phyloP scores from a whole-genome alignment of 371 early-diverging fungal species.

The Smittium mucronatum region DNA sequence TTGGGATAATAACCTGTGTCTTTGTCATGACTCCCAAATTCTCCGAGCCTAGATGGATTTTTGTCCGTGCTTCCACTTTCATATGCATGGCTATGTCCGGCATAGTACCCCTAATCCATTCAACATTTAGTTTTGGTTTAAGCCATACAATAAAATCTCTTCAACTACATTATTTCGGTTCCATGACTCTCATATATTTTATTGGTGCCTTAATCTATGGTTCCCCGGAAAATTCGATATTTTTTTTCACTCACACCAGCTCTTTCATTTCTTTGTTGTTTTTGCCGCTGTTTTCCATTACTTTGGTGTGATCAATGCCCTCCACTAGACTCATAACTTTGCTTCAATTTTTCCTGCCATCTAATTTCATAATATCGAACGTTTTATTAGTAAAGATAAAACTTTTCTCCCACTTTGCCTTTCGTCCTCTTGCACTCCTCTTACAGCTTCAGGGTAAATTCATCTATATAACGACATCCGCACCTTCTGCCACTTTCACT shows the following conservation, averaged over 20 bases:
- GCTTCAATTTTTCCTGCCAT: not conserved
- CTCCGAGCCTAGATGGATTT: constrained; percentile 59
- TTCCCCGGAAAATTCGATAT: constrained; percentile 52
- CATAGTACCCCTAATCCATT: constrained; percentile 62
- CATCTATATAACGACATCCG: constrained; percentile 20
- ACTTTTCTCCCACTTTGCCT: no score
- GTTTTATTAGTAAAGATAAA: no score
- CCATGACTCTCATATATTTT: constrained; percentile 66
- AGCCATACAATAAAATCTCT: constrained; percentile 29
- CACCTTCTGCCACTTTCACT: not conserved
- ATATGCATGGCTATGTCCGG: constrained; percentile 63
- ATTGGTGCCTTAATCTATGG: constrained; percentile 76
- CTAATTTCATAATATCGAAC: no score
- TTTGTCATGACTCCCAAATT: constrained; percentile 42
- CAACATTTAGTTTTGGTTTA: constrained; percentile 55
- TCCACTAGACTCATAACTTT: constrained; percentile 30
- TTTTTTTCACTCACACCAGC: constrained; percentile 76
- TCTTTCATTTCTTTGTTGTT: constrained; percentile 76
- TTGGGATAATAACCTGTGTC: constrained; percentile 49
- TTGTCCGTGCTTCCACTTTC: constrained; percentile 65
- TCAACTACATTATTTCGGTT: constrained; percentile 37
- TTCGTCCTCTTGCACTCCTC: no score
- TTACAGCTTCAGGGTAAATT: no score
- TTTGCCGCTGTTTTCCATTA: constrained; percentile 67
- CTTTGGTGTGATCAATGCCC: constrained; percentile 55